A percentile compares a stretch with the other conserved stretches of the same genome.
These are phyloP conservation scores for Picochlorum sp. DNA, from an alignment of 139 green algal genomes.

Conservation along the genomic window DNA sequence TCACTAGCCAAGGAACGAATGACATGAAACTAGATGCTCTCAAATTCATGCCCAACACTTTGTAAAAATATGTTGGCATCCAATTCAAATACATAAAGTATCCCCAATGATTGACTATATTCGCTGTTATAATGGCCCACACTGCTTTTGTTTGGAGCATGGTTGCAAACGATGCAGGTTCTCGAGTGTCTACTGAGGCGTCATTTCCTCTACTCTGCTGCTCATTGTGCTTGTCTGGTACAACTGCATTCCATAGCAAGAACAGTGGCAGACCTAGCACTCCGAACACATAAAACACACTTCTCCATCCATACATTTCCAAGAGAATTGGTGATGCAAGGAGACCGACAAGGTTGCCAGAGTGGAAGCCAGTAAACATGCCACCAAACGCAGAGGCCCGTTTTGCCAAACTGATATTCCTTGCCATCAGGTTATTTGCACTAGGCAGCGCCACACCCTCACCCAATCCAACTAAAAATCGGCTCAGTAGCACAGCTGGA, in stretches of 20 bases:
- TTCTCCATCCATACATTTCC: conserved; percentile 56
- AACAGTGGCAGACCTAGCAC: conserved; percentile 61
- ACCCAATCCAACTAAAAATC: conserved; percentile 71
- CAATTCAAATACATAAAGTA: conserved; percentile 95
- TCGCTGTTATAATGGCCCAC: conserved; percentile 81
- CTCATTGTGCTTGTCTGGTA: conserved; percentile 27
- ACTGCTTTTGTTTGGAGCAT: conserved; percentile 51
- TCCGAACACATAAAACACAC: conserved; percentile 73
- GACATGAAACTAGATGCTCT: conserved; percentile 52
- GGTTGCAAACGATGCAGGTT: conserved; percentile 3
- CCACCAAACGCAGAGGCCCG: conserved; percentile 58
- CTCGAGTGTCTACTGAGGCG: not conserved
- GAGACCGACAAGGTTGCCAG: conserved; percentile 73
- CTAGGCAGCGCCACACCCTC: conserved; percentile 86
- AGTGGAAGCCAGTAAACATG: conserved; percentile 74
- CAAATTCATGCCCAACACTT: conserved; percentile 61
- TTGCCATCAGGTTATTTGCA: conserved; percentile 90
- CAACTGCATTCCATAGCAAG: conserved; percentile 50
- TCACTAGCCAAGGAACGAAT: conserved; percentile 82
- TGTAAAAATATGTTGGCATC: conserved; percentile 87
- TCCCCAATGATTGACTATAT: conserved; percentile 74
- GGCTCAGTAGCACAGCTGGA: conserved; percentile 49
- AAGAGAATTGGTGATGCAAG: conserved; percentile 71
- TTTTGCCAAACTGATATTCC: conserved; percentile 33
- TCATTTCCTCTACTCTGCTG: not conserved